Percentiles rank a stretch among this genome's conserved stretches.
These are phyloP conservation scores for Cladosporium oxysporum DNA, from an alignment of 2,329 filamentous ascomycete genomes.

Conservation along the genomic window DNA sequence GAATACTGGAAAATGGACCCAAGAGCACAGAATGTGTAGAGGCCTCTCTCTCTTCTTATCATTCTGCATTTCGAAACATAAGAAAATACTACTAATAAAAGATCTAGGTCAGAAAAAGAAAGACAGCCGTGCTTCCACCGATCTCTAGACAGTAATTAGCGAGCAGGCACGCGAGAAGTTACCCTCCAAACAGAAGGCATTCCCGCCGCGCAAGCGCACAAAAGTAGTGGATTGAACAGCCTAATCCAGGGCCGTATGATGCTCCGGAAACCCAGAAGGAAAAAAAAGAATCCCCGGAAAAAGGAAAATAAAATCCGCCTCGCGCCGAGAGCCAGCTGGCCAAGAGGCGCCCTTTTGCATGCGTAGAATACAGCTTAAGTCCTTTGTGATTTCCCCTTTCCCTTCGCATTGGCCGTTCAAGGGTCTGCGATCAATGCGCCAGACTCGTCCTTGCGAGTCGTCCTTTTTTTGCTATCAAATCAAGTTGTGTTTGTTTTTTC, in stretches of 20 bases:
- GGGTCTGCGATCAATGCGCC: neutral
- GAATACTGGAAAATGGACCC: neutral
- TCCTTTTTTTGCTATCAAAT: neutral
- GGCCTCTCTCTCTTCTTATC: neutral
- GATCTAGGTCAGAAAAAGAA: neutral
- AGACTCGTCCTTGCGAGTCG: neutral
- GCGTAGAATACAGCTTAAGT: constrained; percentile 6
- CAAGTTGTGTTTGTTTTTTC: neutral
- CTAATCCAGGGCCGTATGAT: neutral
- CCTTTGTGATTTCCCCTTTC: neutral
- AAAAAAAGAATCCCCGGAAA: neutral
- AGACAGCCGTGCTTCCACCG: neutral
- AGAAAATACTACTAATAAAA: neutral
- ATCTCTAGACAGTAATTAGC: neutral
- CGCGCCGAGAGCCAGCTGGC: constrained; percentile 8
- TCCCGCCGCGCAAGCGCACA: neutral
- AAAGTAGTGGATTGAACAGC: constrained; percentile 2
- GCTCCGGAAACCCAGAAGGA: neutral
- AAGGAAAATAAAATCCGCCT: neutral
- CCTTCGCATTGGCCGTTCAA: neutral
- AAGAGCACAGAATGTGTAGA: neutral
- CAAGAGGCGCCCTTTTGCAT: neutral
- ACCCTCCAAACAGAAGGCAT: neutral
- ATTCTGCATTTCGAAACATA: neutral
- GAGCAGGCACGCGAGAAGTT: neutral